A percentile compares a stretch with the other conserved stretches of the same genome.
These are phyloP conservation scores for Russula emetica DNA, from an alignment of 768 basidiomycete genomes.

Conservation along the genomic window DNA sequence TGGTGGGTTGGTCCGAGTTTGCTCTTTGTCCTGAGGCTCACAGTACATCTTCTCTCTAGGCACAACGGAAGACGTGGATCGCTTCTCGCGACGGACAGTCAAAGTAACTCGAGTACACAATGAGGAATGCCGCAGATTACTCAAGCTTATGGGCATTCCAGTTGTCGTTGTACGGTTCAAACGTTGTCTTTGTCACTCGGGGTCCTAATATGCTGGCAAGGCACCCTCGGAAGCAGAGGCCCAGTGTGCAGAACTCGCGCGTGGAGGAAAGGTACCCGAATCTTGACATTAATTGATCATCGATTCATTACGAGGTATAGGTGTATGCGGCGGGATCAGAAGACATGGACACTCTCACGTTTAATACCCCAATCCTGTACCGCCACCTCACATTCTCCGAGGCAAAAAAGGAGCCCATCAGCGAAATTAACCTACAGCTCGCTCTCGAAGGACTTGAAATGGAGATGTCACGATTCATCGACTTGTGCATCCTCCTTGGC, in stretches of 20 bases:
- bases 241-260: slow-evolving; percentile 96
- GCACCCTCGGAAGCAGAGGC: slow-evolving; percentile 99
- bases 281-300: slow-evolving; percentile 4
- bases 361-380: slow-evolving; percentile 84
- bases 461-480: slow-evolving; percentile 96
- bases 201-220: slow-evolving; percentile 39
- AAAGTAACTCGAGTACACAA: slow-evolving; percentile 96
- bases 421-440: slow-evolving; percentile 77
- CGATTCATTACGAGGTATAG: slow-evolving; percentile 37
- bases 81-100: slow-evolving; percentile 84
- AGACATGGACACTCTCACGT: slow-evolving; percentile 99
- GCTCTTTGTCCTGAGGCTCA: background rate
- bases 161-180: slow-evolving; percentile 72
- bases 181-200: background rate
- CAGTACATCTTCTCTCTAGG: slow-evolving; percentile 37
- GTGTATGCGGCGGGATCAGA: slow-evolving; percentile 98
- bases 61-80: slow-evolving; percentile 89
- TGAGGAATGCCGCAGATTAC: slow-evolving; percentile 84
- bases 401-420: slow-evolving; percentile 94
- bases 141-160: slow-evolving; percentile 95
- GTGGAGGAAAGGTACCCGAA: slow-evolving; percentile 74
- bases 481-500: slow-evolving; percentile 92
- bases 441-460: slow-evolving; percentile 88
- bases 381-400: slow-evolving; percentile 98
- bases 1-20: slow-evolving; percentile 39